phyloP scores from a whole-genome alignment of 192 early-diverging fungal genomes.

The Umbelopsis sp. region DNA sequence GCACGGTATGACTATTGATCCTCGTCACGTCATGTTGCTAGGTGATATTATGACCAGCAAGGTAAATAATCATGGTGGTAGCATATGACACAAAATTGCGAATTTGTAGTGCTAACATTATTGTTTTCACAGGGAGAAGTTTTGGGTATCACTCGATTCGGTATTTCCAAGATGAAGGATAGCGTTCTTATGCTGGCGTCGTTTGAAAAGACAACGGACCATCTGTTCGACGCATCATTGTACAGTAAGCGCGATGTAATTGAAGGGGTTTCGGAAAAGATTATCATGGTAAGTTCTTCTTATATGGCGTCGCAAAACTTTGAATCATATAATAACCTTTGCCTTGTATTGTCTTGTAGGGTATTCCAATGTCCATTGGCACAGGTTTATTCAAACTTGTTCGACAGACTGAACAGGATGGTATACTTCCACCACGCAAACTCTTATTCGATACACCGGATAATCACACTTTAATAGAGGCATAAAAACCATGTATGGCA shows the following conservation, averaged over 20 bases:
- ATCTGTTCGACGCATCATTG: constrained; percentile 97
- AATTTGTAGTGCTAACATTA: not conserved
- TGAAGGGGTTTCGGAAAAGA: constrained; percentile 96
- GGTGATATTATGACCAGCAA: constrained; percentile 99
- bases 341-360: constrained; percentile 45
- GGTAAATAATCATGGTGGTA: constrained; percentile 37
- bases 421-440: constrained; percentile 55
- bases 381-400: constrained; percentile 95
- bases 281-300: constrained; percentile 79
- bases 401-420: constrained; percentile 55
- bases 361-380: constrained; percentile 95
- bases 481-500: not conserved
- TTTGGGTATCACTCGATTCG: constrained; percentile 97
- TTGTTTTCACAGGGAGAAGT: constrained; percentile 79
- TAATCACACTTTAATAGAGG: constrained; percentile 23
- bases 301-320: not conserved
- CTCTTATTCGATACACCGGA: constrained; percentile 67
- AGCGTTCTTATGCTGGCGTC: constrained; percentile 98
- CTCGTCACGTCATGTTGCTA: constrained; percentile 93
- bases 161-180: constrained; percentile 99
- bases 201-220: constrained; percentile 99
- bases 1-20: constrained; percentile 95
- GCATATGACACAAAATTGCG: not conserved
- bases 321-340: constrained; percentile 44
- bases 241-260: constrained; percentile 94